Conservation (phyloP, 495 filamentous ascomycete species). For the Xylaria acuta region DNA sequence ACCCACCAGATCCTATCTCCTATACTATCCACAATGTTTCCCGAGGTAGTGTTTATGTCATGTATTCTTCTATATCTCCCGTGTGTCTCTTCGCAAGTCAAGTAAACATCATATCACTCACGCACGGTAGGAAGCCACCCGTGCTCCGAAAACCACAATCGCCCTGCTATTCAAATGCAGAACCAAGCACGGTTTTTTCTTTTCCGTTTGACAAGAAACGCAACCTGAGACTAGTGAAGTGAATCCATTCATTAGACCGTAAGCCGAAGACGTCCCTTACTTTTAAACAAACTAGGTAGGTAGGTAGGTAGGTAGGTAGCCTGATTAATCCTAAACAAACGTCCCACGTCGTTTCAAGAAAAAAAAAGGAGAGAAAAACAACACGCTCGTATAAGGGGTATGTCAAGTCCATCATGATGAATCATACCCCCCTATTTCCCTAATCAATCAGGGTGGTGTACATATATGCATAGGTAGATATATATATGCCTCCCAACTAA, state of each 20-base stretch:
- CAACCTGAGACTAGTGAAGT: too few relatives aligned
- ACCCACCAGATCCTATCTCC: too few relatives aligned
- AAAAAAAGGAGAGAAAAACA: neutral
- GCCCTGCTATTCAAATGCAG: too few relatives aligned
- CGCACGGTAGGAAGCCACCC: too few relatives aligned
- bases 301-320: neutral
- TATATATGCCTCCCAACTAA: neutral
- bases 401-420: neutral
- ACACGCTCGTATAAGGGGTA: neutral
- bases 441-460: neutral
- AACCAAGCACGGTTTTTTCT: too few relatives aligned
- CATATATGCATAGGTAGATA: neutral
- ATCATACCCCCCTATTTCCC: neutral
- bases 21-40: too few relatives aligned
- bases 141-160: too few relatives aligned
- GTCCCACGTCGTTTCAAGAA: neutral
- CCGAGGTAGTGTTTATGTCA: too few relatives aligned
- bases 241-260: neutral
- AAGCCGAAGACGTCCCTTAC: neutral
- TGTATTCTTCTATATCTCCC: too few relatives aligned
- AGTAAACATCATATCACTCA: too few relatives aligned
- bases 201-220: too few relatives aligned
- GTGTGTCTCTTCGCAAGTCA: too few relatives aligned
- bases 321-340: constrained; percentile 4
- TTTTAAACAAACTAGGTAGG: constrained; percentile 1